A percentile compares a stretch with the other conserved stretches of the same genome.
phyloP scores from a whole-genome alignment of 257 asterid genomes.

The Cinchona pubescens region DNA sequence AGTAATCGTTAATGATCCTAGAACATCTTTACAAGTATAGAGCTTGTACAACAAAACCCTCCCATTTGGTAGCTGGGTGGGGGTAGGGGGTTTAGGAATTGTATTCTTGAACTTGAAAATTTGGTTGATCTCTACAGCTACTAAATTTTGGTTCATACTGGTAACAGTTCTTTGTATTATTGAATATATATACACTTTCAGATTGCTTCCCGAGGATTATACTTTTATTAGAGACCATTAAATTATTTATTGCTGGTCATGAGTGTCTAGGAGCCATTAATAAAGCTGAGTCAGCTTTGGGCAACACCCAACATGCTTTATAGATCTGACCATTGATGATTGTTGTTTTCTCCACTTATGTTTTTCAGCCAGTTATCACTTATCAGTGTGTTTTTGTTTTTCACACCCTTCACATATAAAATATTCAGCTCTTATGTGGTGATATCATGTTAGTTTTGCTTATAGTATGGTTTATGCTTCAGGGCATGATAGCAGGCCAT shows the following conservation, averaged over 20 bases:
- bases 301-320: neutral
- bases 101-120: neutral
- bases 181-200: neutral
- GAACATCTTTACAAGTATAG: neutral
- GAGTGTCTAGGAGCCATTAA: neutral
- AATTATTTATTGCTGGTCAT: neutral
- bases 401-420: neutral
- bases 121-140: neutral
- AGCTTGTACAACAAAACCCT: too few relatives aligned
- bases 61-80: neutral
- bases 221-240: neutral
- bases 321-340: neutral
- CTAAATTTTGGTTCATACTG: neutral
- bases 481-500: constrained; percentile 98
- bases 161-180: neutral
- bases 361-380: neutral
- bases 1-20: neutral
- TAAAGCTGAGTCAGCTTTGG: neutral
- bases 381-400: neutral
- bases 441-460: neutral
- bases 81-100: neutral
- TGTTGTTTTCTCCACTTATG: neutral
- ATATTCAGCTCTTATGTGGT: neutral
- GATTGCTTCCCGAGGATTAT: neutral
- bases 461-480: constrained; percentile 26